Percentiles rank a stretch among this genome's conserved stretches.
Conservation (phyloP, 2,329 filamentous ascomycete species). For the Aspergillus transmontanensis region DNA sequence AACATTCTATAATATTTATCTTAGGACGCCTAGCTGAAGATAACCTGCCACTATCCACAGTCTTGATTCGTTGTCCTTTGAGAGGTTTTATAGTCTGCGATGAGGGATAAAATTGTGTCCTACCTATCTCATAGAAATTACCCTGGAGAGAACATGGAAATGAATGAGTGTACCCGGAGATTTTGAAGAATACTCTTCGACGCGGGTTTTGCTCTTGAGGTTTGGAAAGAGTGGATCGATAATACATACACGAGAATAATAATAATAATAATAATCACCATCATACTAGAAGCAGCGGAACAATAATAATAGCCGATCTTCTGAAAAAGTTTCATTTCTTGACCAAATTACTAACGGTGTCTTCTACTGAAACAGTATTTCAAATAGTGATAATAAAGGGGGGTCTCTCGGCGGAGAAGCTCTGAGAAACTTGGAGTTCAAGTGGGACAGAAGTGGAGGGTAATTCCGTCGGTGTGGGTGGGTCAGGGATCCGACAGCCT, state of each 20-base stretch:
- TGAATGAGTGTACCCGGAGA: background rate
- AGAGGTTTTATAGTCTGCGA: background rate
- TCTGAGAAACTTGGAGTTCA: conserved; percentile 4
- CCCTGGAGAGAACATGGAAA: background rate
- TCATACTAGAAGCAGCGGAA: background rate
- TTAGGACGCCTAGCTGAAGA: background rate
- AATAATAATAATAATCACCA: background rate
- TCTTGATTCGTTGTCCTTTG: background rate
- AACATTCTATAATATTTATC: background rate
- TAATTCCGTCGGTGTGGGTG: conserved; percentile 21
- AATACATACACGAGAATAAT: background rate
- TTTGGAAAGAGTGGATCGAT: background rate
- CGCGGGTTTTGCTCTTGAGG: background rate
- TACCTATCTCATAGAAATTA: background rate
- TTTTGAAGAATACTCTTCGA: background rate
- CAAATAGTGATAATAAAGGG: conserved; percentile 6
- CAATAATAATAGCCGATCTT: background rate
- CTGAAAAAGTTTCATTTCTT: background rate
- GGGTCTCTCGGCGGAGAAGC: background rate
- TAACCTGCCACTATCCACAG: background rate
- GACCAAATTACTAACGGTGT: background rate
- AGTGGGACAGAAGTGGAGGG: conserved; percentile 20
- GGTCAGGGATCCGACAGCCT: conserved; percentile 26
- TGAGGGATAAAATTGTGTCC: too few species aligned
- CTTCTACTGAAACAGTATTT: conserved; percentile 4